A percentile compares a stretch with the other conserved stretches of the same genome.
Evolutionary conservation across 208 protist genomes (phyloP).

Genomic region (Phytomonas sp.): DNA sequence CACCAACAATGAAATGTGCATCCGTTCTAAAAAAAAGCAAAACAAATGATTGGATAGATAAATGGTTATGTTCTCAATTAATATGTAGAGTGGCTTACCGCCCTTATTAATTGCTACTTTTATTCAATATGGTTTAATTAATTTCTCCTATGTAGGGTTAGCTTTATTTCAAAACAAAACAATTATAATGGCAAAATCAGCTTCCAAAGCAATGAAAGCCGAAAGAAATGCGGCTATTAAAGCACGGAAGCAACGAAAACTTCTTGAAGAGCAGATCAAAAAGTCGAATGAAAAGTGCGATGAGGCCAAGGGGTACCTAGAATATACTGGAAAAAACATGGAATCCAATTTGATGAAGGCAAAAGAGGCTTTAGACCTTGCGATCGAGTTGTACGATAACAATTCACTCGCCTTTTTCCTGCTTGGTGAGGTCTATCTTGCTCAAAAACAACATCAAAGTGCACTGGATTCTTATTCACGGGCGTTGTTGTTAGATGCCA

Average conservation of each 20-base stretch:
- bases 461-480: conserved; percentile 74
- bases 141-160: neutral
- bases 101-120: conserved; percentile 9
- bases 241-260: conserved; percentile 64
- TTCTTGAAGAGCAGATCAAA: conserved; percentile 68
- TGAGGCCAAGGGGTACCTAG: conserved; percentile 59
- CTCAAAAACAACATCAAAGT: conserved; percentile 44
- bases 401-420: conserved; percentile 55
- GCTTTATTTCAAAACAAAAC: conserved; percentile 1
- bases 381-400: conserved; percentile 64
- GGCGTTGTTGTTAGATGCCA: conserved; percentile 63
- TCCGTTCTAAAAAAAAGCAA: neutral
- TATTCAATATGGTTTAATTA: conserved; percentile 11
- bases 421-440: conserved; percentile 53
- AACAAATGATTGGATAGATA: neutral
- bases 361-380: conserved; percentile 53
- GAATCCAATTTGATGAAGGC: conserved; percentile 78
- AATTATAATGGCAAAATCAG: conserved; percentile 23
- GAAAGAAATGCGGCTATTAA: conserved; percentile 31
- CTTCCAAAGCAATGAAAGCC: conserved; percentile 21
- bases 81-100: neutral
- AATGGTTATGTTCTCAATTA: neutral
- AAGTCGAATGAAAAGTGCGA: conserved; percentile 63
- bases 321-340: conserved; percentile 46
- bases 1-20: neutral